A percentile compares a stretch with the other conserved stretches of the same genome.
phyloP scores from a whole-genome alignment of 805 yeast species.

The Lipomyces chichibuensis region DNA sequence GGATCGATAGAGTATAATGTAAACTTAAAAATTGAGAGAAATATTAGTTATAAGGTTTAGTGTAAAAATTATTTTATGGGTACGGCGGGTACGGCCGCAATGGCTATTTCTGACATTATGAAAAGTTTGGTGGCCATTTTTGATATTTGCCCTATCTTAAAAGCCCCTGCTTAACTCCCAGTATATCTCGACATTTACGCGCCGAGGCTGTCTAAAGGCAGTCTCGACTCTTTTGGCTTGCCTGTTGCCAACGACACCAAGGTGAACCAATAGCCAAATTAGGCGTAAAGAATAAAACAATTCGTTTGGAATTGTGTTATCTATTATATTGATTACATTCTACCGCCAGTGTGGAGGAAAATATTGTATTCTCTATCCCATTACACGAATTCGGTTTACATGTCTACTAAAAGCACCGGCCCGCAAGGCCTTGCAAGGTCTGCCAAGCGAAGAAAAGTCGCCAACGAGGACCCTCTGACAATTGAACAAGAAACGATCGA shows the following conservation, averaged over 20 bases:
- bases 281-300: neutral
- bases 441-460: constrained; percentile 30
- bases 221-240: neutral
- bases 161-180: neutral
- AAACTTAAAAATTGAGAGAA: no score
- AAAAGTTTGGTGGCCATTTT: no score
- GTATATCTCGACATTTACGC: neutral
- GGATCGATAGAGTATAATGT: no score
- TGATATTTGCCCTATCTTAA: no score
- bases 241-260: no score
- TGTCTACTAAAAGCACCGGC: constrained; percentile 33
- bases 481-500: constrained; percentile 59
- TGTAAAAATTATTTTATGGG: no score
- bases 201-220: neutral
- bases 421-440: constrained; percentile 32
- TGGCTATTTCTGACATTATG: no score
- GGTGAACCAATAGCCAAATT: no score
- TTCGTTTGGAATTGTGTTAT: neutral
- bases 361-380: neutral
- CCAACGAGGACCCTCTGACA: constrained; percentile 15
- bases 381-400: constrained; percentile 8
- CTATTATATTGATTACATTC: neutral
- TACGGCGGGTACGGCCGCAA: no score
- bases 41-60: no score
- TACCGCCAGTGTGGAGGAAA: neutral